Evolutionary conservation across 73 alveolate genomes (phyloP).

Genomic region (Paramecium sonneborni): DNA sequence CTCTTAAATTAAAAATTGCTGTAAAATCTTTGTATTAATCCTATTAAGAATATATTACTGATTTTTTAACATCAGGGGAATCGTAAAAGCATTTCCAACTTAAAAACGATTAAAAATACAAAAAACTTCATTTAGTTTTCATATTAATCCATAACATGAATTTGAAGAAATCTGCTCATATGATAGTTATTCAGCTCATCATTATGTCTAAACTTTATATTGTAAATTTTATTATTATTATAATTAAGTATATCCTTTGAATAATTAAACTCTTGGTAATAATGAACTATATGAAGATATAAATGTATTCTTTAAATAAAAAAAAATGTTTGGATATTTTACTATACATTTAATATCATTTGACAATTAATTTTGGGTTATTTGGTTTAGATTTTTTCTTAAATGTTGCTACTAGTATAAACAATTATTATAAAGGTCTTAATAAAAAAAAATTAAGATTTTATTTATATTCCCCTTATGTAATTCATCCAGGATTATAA

Average conservation of each 20-base stretch:
- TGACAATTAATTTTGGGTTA: slow-evolving; percentile 3
- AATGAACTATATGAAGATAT: not conserved
- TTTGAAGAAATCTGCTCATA: not conserved
- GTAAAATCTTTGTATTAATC: slow-evolving; percentile 9
- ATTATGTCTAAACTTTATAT: not conserved
- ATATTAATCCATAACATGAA: not conserved
- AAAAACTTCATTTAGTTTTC: slow-evolving; percentile 26
- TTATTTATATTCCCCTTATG: slow-evolving; percentile 23
- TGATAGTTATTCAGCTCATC: not conserved
- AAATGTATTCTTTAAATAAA: not conserved
- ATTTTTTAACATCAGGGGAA: slow-evolving; percentile 17
- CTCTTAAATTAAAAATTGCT: slow-evolving; percentile 17
- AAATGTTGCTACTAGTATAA: not conserved
- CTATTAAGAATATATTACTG: slow-evolving; percentile 4
- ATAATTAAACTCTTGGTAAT: not conserved
- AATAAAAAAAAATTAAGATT: not conserved
- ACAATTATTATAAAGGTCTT: not conserved
- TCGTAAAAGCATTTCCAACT: slow-evolving; percentile 11
- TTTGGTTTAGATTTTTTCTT: slow-evolving; percentile 4
- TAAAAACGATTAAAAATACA: not conserved
- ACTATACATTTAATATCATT: slow-evolving; percentile 8
- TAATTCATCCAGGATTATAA: slow-evolving; percentile 16
- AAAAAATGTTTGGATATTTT: slow-evolving; percentile 44
- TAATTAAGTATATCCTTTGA: slow-evolving; percentile 12
- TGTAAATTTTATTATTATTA: not conserved